Evolutionary conservation across 495 filamentous ascomycete genomes (phyloP).

Genomic region (Penicillium psychrofluorescens): DNA sequence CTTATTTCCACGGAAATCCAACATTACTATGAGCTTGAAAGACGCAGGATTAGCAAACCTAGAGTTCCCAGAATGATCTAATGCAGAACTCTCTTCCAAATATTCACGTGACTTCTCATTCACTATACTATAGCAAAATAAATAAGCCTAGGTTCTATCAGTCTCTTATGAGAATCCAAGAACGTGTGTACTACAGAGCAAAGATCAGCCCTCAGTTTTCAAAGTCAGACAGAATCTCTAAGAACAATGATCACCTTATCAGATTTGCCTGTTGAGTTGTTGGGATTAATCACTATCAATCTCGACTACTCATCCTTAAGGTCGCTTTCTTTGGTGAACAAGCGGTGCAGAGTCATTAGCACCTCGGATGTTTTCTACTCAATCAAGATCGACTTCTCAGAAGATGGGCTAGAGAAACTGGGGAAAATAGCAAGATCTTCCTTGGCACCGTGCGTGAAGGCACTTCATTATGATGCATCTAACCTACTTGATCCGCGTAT

Average conservation of each 20-base stretch:
- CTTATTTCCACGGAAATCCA: background rate
- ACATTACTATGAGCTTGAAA: too few relatives aligned
- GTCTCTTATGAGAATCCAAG: too few relatives aligned
- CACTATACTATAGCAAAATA: too few relatives aligned
- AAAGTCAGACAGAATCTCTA: background rate
- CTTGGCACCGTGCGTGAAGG: background rate
- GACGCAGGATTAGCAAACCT: too few relatives aligned
- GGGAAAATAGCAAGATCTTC: background rate
- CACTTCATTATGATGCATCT: conserved; percentile 2
- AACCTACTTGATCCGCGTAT: conserved; percentile 2
- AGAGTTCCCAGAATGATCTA: too few relatives aligned
- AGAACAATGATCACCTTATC: background rate
- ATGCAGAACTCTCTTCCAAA: too few relatives aligned
- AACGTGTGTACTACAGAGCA: too few relatives aligned
- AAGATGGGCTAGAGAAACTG: background rate
- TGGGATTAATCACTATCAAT: background rate
- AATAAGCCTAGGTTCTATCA: too few relatives aligned
- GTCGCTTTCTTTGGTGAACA: background rate
- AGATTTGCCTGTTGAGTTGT: conserved; percentile 1
- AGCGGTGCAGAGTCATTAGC: background rate
- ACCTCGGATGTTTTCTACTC: background rate
- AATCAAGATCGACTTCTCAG: background rate
- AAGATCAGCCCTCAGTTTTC: background rate
- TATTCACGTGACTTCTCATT: too few relatives aligned
- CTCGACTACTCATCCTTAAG: background rate